phyloP scores from a whole-genome alignment of 2,329 filamentous ascomycete genomes.

The Hypocrella siamensis region DNA sequence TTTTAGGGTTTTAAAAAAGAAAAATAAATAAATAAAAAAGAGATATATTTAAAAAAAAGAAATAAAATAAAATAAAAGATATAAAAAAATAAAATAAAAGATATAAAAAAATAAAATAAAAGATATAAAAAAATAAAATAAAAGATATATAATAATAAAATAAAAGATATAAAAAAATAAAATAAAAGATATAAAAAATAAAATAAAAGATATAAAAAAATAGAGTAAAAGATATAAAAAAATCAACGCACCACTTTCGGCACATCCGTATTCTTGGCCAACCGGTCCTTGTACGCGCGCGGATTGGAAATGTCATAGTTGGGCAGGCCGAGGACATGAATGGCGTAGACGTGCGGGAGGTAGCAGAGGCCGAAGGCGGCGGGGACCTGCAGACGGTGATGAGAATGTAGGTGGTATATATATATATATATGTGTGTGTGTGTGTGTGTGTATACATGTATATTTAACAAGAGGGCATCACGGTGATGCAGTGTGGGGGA shows the following conservation, averaged over 20 bases:
- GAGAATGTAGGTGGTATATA: too few relatives aligned
- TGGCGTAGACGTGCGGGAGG: slow-evolving; percentile 4
- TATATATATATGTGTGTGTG: too few relatives aligned
- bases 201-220: not conserved
- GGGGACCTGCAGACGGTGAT: too few relatives aligned
- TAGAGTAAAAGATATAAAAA: not conserved
- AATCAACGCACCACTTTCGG: slow-evolving; percentile 11
- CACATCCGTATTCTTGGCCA: slow-evolving; percentile 16
- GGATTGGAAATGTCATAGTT: slow-evolving; percentile 23
- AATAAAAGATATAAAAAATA: not conserved
- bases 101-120: too few relatives aligned
- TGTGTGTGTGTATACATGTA: too few relatives aligned
- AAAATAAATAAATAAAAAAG: not conserved
- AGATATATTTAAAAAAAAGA: too few relatives aligned
- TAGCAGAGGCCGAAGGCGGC: slow-evolving; percentile 9
- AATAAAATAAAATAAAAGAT: too few relatives aligned
- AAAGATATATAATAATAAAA: too few relatives aligned
- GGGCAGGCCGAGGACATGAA: slow-evolving; percentile 7
- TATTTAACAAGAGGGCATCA: too few relatives aligned
- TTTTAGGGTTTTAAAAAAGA: not conserved
- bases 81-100: too few relatives aligned
- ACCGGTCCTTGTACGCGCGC: slow-evolving; percentile 14
- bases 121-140: too few relatives aligned
- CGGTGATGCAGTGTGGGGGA: too few relatives aligned
- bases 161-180: not conserved